phyloP scores from a whole-genome alignment of 2,329 filamentous ascomycete genomes.

The Botrytis cinerea region DNA sequence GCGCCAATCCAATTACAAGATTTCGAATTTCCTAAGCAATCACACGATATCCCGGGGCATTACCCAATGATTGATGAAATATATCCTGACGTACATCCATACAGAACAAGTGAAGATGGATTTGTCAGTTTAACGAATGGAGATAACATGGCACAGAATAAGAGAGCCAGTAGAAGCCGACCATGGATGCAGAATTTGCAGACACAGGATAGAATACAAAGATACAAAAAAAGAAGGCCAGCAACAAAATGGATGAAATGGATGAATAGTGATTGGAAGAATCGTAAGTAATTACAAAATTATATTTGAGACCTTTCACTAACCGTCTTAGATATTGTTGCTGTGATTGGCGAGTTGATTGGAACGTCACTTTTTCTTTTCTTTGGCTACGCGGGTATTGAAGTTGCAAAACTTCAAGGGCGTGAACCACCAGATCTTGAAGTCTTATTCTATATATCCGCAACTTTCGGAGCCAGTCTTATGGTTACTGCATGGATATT shows the following conservation, averaged over 20 bases:
- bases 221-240: not conserved
- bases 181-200: conserved; percentile 20
- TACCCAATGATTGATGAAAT: not conserved
- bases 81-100: not conserved
- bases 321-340: conserved; percentile 34
- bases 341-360: conserved; percentile 38
- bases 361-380: conserved; percentile 45
- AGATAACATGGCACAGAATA: not conserved
- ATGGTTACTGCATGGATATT: conserved; percentile 58
- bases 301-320: not conserved
- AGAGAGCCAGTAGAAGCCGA: conserved; percentile 8
- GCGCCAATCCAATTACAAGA: conserved; percentile 8
- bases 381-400: conserved; percentile 41
- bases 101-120: not conserved
- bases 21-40: not conserved
- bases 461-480: conserved; percentile 44
- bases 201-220: conserved; percentile 1
- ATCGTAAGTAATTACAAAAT: conserved; percentile 29
- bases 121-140: not conserved
- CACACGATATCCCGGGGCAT: not conserved
- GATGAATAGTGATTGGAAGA: conserved; percentile 26
- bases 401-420: conserved; percentile 30
- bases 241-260: conserved; percentile 20
- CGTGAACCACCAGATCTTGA: conserved; percentile 35
- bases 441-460: conserved; percentile 44